Base-by-base conservation (phyloP, 2,329 filamentous ascomycete species). In the Pezicula neosporulosa region DNA sequence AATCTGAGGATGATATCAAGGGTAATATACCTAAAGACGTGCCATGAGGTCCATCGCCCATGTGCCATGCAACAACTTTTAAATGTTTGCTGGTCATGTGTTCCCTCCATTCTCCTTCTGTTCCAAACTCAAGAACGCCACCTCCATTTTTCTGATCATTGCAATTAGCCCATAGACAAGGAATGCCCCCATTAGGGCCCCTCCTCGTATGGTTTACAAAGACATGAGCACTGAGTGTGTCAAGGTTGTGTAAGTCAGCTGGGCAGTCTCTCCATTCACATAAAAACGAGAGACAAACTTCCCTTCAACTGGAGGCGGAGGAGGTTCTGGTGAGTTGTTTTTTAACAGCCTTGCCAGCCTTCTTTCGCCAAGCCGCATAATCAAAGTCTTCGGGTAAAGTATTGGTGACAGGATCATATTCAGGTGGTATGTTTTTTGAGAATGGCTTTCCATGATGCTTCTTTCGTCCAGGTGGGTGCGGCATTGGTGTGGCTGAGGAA, bases 171-270 rank as follows among this genome's bases (percentile, higher is more conserved):
- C 76, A 80, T 37, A 55, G 46, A 47, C 66, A 66, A 21, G 28
- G 9, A 30, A 48, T 44, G 58, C 63, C 48, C 70, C 75, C 36
- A 57, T 53, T 16, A 59, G 51, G 12, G 28, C 57, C 18, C 6
- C 45, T 16, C 42, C 44, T 48, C 30, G 57, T 57, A 4, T 50
- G 70, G 61, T 86, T 83, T 3, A 83, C 71, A 13, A 66, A 61
- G 13, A 86, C 66, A 56, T 86, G 83, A 50, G 68, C 70, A 21
- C 77, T 72, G 38, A 86, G 64, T 9, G 81, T 86, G 12, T 78
- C 77, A 51, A 84, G 65, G 59, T 86, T 86, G 47, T 85, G 81
- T 43, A 86, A 69, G 65, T 85, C 78, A 3, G 82, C 82, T 28
- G 71, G 73, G 60, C 83, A 86, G 0, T 70, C 70, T 19, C 67